These are phyloP conservation scores for Paraglomus brasilianum DNA, from an alignment of 192 early-diverging fungal genomes.

Conservation along the genomic window DNA sequence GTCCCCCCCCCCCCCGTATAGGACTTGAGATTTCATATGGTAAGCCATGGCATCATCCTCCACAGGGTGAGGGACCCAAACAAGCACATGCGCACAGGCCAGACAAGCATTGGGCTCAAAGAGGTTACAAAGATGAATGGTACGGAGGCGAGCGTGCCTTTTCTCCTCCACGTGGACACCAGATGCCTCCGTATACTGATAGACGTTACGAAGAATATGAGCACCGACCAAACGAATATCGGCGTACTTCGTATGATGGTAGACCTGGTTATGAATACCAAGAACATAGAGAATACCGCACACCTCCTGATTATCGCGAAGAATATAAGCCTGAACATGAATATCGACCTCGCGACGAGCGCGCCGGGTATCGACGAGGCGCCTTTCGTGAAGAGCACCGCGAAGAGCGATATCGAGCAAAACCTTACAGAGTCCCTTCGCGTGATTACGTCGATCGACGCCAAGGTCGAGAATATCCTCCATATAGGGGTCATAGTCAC, in stretches of 20 bases:
- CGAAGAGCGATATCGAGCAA: conserved; percentile 28
- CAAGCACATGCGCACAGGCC: background rate
- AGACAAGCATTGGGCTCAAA: conserved; percentile 22
- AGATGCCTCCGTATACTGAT: conserved; percentile 15
- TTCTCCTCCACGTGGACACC: conserved; percentile 19
- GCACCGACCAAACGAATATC: conserved; percentile 24
- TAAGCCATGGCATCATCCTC: conserved; percentile 30
- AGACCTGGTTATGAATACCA: conserved; percentile 9
- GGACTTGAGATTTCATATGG: conserved; percentile 29
- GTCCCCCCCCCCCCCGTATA: background rate
- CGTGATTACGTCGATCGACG: conserved; percentile 23
- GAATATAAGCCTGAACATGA: conserved; percentile 4
- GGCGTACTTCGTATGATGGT: conserved; percentile 30
- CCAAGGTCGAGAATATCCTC: conserved; percentile 26
- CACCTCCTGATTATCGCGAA: conserved; percentile 18
- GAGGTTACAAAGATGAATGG: conserved; percentile 26
- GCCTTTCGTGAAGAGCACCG: conserved; percentile 27
- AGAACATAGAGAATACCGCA: conserved; percentile 14
- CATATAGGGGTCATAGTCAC: conserved; percentile 26
- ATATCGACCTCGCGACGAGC: conserved; percentile 4
- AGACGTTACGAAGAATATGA: conserved; percentile 28
- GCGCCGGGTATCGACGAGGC: conserved; percentile 11
- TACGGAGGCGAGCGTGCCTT: conserved; percentile 12
- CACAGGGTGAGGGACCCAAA: conserved; percentile 17
- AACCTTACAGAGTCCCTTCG: conserved; percentile 30